Evolutionary conservation across 2,329 filamentous ascomycete genomes (phyloP).

Genomic region (Venturiaceae sp.): DNA sequence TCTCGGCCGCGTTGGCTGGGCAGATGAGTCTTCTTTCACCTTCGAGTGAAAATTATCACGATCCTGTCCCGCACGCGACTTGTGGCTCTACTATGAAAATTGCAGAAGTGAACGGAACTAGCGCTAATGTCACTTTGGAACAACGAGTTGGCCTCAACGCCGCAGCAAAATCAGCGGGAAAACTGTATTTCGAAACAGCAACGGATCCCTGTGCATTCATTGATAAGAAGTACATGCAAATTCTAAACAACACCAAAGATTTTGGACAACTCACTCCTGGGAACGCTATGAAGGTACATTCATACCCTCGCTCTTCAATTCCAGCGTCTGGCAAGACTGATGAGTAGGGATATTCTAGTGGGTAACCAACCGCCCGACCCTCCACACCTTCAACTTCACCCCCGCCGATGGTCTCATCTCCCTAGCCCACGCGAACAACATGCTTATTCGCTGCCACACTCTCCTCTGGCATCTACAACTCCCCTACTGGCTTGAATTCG

Average conservation of each 20-base stretch:
- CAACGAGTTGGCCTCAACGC: slow-evolving; percentile 7
- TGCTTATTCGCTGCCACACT: slow-evolving; percentile 51
- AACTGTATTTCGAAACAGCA: slow-evolving; percentile 8
- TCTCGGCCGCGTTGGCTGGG: too few relatives aligned
- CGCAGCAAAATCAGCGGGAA: slow-evolving; percentile 1
- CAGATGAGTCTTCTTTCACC: too few relatives aligned
- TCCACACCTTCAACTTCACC: slow-evolving; percentile 45
- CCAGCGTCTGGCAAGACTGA: neutral
- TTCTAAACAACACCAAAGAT: neutral
- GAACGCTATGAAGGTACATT: slow-evolving; percentile 8
- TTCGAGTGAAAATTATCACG: too few relatives aligned
- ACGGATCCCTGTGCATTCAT: neutral
- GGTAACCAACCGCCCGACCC: slow-evolving; percentile 43
- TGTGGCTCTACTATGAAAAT: too few relatives aligned
- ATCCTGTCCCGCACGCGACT: too few relatives aligned
- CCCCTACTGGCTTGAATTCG: slow-evolving; percentile 1
- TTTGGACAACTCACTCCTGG: slow-evolving; percentile 8
- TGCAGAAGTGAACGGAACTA: too few relatives aligned
- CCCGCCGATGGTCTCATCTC: slow-evolving; percentile 50
- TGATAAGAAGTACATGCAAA: neutral
- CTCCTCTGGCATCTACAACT: slow-evolving; percentile 6
- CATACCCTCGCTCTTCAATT: too few relatives aligned
- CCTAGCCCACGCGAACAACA: slow-evolving; percentile 46
- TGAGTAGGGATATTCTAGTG: slow-evolving; percentile 30
- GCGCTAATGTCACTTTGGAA: too few relatives aligned